Base-by-base conservation (phyloP, 257 asterid genomes). In the Prunella vulgaris region DNA sequence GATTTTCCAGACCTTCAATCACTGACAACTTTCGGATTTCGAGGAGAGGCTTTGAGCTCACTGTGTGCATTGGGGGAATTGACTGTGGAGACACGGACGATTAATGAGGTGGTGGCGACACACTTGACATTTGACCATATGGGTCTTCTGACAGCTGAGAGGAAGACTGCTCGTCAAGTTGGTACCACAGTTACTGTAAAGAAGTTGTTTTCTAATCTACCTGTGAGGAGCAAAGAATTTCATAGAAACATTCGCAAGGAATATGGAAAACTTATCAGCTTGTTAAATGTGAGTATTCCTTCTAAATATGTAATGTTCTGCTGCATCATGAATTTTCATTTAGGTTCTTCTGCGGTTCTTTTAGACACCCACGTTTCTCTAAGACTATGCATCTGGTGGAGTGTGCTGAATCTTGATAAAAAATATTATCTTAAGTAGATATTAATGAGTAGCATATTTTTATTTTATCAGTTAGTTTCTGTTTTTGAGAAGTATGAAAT, bases 21-120 rank as follows among this genome's bases (percentile, higher is more conserved):
- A 14, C 68, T 90, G 51, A 78, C 90, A 3, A 93, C 99, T 27
- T 93, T 87, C 70, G 99, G 99, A 24, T 93, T 93, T 77, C 89
- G 99, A 62, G 99, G 99, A 72, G 99, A 93, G 79, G 99, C 99
- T n/a, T 81, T 93, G 94, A 93, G 99, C 71, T 87, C 99, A 15
- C 79, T 93, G 6, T 93, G 99, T 70, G 78, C 86, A 30, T 68
- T 93, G 62, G 99, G 96, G 72, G 96, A 90, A 52, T 77, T 93
- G 70, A 84, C 92, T 0, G 96, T 93, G 60, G 99, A 93, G 82
- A 90, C 99, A 5, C 85, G 91, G 54, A 90, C 99, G 0, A 68
- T 76, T 66, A 70, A 87, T 73, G 99, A 93, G 77, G 86, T 84
- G 42, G 91, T 93, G 15, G 99, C 99, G 0, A 84, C 97, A 0